Conservation (phyloP, 1,284 basidiomycete species). For the Flammula alnicola region DNA sequence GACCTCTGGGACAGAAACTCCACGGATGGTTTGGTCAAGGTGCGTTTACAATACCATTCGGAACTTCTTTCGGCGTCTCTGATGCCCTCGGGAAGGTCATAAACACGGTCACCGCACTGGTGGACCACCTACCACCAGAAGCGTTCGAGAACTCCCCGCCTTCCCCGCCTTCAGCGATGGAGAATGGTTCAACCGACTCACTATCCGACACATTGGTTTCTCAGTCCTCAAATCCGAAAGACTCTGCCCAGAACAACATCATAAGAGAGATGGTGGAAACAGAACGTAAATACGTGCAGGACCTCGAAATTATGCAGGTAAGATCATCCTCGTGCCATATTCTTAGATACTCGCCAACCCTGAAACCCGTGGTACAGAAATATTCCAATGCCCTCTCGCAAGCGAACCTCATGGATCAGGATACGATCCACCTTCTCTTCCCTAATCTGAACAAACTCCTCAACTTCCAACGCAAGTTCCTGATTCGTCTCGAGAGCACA, state of each 20-base stretch:
- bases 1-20: constrained; percentile 90
- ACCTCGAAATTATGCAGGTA: constrained; percentile 96
- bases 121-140: constrained; percentile 80
- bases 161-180: constrained; percentile 56
- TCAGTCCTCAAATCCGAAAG: constrained; percentile 55
- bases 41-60: constrained; percentile 39
- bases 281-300: constrained; percentile 97
- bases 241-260: constrained; percentile 77
- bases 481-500: constrained; percentile 91
- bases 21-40: constrained; percentile 95
- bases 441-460: constrained; percentile 94
- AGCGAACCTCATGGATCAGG: constrained; percentile 87
- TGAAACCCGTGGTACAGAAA: constrained; percentile 52
- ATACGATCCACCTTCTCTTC: constrained; percentile 95
- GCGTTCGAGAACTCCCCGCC: constrained; percentile 71
- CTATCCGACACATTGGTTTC: constrained; percentile 48
- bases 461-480: constrained; percentile 96
- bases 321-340: constrained; percentile 30
- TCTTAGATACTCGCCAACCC: constrained; percentile 12
- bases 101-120: constrained; percentile 88
- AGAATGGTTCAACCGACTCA: constrained; percentile 66
- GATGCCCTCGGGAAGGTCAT: constrained; percentile 68
- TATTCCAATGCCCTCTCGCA: constrained; percentile 82
- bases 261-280: constrained; percentile 90
- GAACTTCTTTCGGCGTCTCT: constrained; percentile 10